Evolutionary conservation across 1,284 basidiomycete species (phyloP).

Genomic region (Microbotryum lychnidis-dioicae): DNA sequence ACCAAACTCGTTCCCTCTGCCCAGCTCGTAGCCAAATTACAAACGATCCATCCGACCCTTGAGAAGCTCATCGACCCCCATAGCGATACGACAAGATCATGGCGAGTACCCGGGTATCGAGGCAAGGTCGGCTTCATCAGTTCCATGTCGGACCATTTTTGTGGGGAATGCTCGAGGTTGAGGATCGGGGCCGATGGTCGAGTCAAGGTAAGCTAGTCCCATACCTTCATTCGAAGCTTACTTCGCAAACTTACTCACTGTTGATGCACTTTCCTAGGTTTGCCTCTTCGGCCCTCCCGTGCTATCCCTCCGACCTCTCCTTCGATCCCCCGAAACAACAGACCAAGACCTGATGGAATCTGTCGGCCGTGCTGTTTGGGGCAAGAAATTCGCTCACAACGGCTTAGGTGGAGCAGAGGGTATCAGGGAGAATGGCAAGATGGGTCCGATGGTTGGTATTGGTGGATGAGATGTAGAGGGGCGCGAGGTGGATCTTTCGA

Average conservation of each 20-base stretch:
- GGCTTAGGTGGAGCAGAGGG: constrained; percentile 70
- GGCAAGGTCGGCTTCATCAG: constrained; percentile 81
- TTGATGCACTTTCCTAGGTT: constrained; percentile 48
- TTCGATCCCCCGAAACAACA: constrained; percentile 52
- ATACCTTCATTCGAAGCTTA: background rate
- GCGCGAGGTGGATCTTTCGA: no score
- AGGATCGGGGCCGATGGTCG: constrained; percentile 79
- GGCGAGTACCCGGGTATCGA: constrained; percentile 59
- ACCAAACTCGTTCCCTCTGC: constrained; percentile 68
- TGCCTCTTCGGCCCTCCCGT: constrained; percentile 80
- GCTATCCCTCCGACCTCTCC: constrained; percentile 65
- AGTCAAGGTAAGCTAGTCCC: constrained; percentile 58
- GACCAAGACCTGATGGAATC: constrained; percentile 58
- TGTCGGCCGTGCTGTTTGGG: constrained; percentile 58
- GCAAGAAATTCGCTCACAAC: constrained; percentile 75
- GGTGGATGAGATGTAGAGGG: constrained; percentile 45
- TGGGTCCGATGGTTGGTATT: constrained; percentile 82
- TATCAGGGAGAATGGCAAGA: constrained; percentile 47
- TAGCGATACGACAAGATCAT: constrained; percentile 74
- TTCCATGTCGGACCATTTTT: constrained; percentile 88
- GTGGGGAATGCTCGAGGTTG: constrained; percentile 71
- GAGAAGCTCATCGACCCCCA: constrained; percentile 51
- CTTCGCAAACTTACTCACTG: background rate
- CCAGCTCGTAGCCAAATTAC: constrained; percentile 52
- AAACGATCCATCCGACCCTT: constrained; percentile 32